Percentiles rank a stretch among this genome's conserved stretches.
These are phyloP conservation scores for Amanita pallidorosea DNA, from an alignment of 768 basidiomycete species.

Conservation along the genomic window DNA sequence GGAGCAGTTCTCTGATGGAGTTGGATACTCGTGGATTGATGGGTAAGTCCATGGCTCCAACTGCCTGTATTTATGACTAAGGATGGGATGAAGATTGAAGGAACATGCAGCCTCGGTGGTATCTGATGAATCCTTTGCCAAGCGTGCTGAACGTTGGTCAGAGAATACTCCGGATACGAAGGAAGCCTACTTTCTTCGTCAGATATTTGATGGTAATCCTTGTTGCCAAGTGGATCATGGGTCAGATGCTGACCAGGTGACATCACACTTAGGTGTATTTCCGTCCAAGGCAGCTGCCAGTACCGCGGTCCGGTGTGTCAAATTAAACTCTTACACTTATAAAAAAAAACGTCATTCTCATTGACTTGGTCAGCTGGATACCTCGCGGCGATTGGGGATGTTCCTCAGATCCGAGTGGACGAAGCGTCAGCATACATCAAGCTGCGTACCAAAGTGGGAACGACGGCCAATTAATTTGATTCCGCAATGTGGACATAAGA, in stretches of 20 bases:
- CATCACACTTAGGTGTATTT: constrained; percentile 56
- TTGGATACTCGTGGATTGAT: constrained; percentile 98
- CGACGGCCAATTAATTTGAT: constrained; percentile 11
- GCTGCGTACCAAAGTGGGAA: constrained; percentile 55
- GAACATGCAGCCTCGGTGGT: constrained; percentile 67
- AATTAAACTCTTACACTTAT: constrained; percentile 1
- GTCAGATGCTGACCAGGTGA: background rate
- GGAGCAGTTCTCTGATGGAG: constrained; percentile 98
- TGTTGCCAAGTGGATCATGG: background rate
- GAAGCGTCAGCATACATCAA: constrained; percentile 93
- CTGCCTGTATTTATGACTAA: constrained; percentile 1
- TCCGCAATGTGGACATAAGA: constrained; percentile 2
- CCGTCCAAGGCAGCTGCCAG: constrained; percentile 75
- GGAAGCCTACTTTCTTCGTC: constrained; percentile 89
- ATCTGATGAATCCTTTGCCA: constrained; percentile 73
- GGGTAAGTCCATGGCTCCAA: constrained; percentile 42
- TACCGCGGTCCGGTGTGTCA: constrained; percentile 79
- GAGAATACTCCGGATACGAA: constrained; percentile 87
- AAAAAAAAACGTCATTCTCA: constrained; percentile 4
- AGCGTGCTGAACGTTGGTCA: constrained; percentile 65
- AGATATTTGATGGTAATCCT: constrained; percentile 74
- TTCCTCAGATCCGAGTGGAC: constrained; percentile 85
- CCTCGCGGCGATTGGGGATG: constrained; percentile 97
- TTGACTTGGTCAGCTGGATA: constrained; percentile 55
- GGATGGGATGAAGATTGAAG: constrained; percentile 47